Conservation (phyloP, 1,284 basidiomycete species). For the Apiotrichum laibachii region DNA sequence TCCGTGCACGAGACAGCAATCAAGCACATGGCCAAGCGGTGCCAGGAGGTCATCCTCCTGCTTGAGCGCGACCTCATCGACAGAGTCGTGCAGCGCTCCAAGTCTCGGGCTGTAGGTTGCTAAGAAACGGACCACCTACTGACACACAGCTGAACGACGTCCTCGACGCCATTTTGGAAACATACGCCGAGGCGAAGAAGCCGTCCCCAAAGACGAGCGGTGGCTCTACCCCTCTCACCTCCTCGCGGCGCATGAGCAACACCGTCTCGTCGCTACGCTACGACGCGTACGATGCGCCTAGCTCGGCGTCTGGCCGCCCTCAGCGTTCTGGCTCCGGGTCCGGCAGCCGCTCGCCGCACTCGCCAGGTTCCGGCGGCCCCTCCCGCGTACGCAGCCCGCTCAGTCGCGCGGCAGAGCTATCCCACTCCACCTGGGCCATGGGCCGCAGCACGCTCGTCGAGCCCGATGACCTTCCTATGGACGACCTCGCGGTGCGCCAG, state of each 20-base stretch:
- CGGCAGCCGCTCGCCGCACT: not conserved
- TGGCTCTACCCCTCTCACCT: not conserved
- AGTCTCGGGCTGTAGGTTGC: constrained; percentile 20
- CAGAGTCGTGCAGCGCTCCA: constrained; percentile 12
- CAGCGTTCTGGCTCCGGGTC: not conserved
- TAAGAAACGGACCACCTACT: not conserved
- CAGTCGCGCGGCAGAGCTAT: constrained; percentile 13
- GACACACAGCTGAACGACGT: constrained; percentile 25
- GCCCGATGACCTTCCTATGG: constrained; percentile 8
- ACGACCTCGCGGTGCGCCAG: constrained; percentile 6
- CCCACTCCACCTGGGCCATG: constrained; percentile 10
- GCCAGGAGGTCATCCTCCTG: constrained; percentile 19
- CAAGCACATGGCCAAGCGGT: constrained; percentile 21
- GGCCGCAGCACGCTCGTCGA: constrained; percentile 20
- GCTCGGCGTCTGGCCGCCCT: not conserved
- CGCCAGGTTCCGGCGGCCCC: not conserved
- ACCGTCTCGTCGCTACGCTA: constrained; percentile 20
- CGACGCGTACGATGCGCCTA: constrained; percentile 23
- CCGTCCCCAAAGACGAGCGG: not conserved
- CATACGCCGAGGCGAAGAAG: constrained; percentile 14
- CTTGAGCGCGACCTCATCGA: constrained; percentile 16
- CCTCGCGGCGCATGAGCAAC: constrained; percentile 5
- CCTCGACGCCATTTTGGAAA: constrained; percentile 24
- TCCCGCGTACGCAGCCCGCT: constrained; percentile 7
- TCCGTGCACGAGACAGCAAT: not conserved